Evolutionary conservation across 1,284 basidiomycete genomes (phyloP).

Genomic region (Ustilago crameri): DNA sequence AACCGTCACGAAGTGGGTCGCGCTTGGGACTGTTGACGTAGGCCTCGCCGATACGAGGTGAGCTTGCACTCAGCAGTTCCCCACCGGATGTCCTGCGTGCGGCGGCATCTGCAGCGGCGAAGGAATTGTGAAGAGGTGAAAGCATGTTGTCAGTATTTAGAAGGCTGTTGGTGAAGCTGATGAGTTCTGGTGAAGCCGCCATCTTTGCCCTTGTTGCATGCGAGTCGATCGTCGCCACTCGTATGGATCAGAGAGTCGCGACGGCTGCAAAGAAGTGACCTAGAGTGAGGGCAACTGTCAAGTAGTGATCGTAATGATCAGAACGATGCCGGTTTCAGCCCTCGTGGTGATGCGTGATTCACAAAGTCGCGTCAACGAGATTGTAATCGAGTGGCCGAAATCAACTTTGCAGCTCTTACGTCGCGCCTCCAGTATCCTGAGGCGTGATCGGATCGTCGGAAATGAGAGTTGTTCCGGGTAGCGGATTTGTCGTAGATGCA

Average conservation of each 20-base stretch:
- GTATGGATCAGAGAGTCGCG: not conserved
- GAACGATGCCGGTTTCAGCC: not conserved
- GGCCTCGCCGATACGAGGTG: constrained; percentile 48
- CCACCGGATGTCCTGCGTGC: constrained; percentile 41
- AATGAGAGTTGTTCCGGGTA: too few relatives aligned
- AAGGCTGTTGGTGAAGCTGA: constrained; percentile 49
- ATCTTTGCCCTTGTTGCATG: constrained; percentile 24
- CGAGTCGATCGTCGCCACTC: not conserved
- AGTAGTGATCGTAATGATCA: not conserved
- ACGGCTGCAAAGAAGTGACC: not conserved
- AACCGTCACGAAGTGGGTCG: constrained; percentile 53
- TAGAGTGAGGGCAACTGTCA: too few relatives aligned
- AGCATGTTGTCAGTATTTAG: constrained; percentile 58
- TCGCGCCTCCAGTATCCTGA: not conserved
- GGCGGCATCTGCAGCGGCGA: constrained; percentile 32
- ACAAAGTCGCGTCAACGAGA: not conserved
- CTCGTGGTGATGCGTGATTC: not conserved
- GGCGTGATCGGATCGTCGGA: not conserved
- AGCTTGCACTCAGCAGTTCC: constrained; percentile 47
- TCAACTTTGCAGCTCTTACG: not conserved
- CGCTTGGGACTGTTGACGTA: constrained; percentile 57
- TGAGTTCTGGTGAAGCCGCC: constrained; percentile 49
- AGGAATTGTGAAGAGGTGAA: constrained; percentile 44
- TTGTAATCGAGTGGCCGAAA: not conserved
- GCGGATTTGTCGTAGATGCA: not conserved